Evolutionary conservation across 1,284 basidiomycete species (phyloP).

Genomic region (Leccinum pachyderme): DNA sequence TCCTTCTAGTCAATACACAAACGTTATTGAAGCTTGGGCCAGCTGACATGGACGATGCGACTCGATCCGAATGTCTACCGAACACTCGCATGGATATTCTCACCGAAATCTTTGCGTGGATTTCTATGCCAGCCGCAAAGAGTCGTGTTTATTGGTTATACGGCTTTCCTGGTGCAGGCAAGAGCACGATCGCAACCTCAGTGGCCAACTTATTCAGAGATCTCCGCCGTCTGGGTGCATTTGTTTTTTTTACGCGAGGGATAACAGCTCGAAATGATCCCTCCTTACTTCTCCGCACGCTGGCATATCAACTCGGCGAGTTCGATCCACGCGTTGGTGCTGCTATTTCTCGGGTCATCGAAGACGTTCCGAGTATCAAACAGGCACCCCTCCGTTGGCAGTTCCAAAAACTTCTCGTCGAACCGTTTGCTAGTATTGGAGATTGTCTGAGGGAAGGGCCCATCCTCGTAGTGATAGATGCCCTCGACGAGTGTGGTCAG

Average conservation of each 20-base stretch:
- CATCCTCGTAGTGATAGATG: constrained; percentile 34
- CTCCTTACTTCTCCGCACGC: constrained; percentile 26
- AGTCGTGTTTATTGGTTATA: constrained; percentile 33
- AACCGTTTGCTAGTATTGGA: constrained; percentile 18
- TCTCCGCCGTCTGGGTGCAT: constrained; percentile 31
- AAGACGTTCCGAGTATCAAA: constrained; percentile 29
- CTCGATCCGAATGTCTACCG: constrained; percentile 28
- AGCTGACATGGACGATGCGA: constrained; percentile 30
- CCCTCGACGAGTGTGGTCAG: constrained; percentile 33
- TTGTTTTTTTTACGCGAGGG: constrained; percentile 31
- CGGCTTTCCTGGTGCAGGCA: constrained; percentile 34
- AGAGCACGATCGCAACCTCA: constrained; percentile 33
- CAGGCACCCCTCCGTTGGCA: constrained; percentile 32
- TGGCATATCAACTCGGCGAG: constrained; percentile 33
- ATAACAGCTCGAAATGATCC: constrained; percentile 27
- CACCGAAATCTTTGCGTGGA: constrained; percentile 26
- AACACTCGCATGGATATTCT: constrained; percentile 32
- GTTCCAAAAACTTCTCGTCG: constrained; percentile 33
- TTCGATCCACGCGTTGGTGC: constrained; percentile 29
- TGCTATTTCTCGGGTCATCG: constrained; percentile 26
- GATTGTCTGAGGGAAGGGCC: constrained; percentile 28
- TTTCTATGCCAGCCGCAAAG: constrained; percentile 15
- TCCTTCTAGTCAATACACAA: constrained; percentile 20
- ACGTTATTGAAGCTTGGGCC: constrained; percentile 25
- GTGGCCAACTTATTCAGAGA: constrained; percentile 30